Conservation (phyloP, 768 basidiomycete genomes). For the Asterophora parasitica region DNA sequence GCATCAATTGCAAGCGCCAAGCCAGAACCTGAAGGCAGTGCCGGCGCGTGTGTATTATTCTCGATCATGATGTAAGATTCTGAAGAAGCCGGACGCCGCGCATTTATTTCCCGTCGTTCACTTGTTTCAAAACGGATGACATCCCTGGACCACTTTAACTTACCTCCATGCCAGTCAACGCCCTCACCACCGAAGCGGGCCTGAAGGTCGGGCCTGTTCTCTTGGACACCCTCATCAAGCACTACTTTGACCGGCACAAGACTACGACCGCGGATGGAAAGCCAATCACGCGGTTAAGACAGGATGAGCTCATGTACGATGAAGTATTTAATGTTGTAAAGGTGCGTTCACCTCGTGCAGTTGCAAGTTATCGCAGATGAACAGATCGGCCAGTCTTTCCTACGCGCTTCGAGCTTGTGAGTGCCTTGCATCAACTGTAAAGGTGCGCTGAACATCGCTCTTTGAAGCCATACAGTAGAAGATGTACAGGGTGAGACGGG, state of each 20-base stretch:
- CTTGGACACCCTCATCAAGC: constrained; percentile 76
- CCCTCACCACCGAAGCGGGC: constrained; percentile 58
- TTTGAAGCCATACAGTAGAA: constrained; percentile 72
- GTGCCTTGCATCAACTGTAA: background rate
- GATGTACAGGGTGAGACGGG: constrained; percentile 56
- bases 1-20: background rate
- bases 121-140: background rate
- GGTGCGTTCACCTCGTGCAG: constrained; percentile 32
- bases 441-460: background rate
- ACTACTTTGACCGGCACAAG: constrained; percentile 70
- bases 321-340: constrained; percentile 74
- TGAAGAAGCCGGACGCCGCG: background rate
- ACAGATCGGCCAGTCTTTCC: constrained; percentile 51
- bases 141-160: background rate
- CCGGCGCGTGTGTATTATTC: background rate
- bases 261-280: constrained; percentile 33
- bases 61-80: background rate
- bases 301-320: constrained; percentile 79
- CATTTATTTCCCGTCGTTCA: background rate
- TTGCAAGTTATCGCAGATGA: background rate
- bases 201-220: constrained; percentile 68
- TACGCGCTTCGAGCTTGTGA: constrained; percentile 65
- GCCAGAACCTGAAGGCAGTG: too few species aligned
- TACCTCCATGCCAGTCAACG: constrained; percentile 35
- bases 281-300: constrained; percentile 45